A percentile compares a stretch with the other conserved stretches of the same genome.
Evolutionary conservation across 139 green algal genomes (phyloP).

Genomic region (Volvox reticuliferus): DNA sequence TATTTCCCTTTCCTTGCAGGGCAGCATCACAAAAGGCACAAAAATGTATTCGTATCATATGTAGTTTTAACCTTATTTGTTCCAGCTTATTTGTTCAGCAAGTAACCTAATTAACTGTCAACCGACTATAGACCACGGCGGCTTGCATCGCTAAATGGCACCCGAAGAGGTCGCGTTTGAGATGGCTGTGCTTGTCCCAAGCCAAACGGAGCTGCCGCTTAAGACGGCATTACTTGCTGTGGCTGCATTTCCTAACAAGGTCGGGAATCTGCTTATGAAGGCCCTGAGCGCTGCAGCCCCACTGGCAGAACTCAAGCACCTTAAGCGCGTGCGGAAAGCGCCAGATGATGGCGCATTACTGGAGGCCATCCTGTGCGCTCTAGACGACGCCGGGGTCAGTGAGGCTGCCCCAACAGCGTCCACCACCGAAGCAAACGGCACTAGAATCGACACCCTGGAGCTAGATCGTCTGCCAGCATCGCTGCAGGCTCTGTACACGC

Average conservation of each 20-base stretch:
- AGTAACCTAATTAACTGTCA: background rate
- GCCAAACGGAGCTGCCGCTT: conserved; percentile 39
- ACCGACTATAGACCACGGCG: background rate
- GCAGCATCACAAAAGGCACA: background rate
- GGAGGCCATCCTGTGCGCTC: conserved; percentile 61
- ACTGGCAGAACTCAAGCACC: conserved; percentile 66
- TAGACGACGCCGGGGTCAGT: background rate
- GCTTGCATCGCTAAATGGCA: background rate
- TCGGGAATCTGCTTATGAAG: conserved; percentile 59
- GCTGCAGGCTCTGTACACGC: background rate
- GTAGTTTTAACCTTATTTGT: no score
- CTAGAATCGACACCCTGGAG: background rate
- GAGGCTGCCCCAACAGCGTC: background rate
- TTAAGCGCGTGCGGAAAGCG: conserved; percentile 75
- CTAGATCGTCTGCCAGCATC: background rate
- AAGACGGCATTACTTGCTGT: conserved; percentile 40
- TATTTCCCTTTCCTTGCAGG: background rate
- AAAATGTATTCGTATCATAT: no score
- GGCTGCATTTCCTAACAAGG: conserved; percentile 48
- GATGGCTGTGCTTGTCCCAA: conserved; percentile 48
- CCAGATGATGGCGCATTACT: conserved; percentile 31
- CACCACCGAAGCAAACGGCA: background rate
- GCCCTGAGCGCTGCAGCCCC: conserved; percentile 47
- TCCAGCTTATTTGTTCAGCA: no score
- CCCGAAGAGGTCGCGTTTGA: conserved; percentile 36